A percentile compares a stretch with the other conserved stretches of the same genome.
These are phyloP conservation scores for Aspergillus saccharolyticus DNA, from an alignment of 495 filamentous ascomycete species.

Conservation along the genomic window DNA sequence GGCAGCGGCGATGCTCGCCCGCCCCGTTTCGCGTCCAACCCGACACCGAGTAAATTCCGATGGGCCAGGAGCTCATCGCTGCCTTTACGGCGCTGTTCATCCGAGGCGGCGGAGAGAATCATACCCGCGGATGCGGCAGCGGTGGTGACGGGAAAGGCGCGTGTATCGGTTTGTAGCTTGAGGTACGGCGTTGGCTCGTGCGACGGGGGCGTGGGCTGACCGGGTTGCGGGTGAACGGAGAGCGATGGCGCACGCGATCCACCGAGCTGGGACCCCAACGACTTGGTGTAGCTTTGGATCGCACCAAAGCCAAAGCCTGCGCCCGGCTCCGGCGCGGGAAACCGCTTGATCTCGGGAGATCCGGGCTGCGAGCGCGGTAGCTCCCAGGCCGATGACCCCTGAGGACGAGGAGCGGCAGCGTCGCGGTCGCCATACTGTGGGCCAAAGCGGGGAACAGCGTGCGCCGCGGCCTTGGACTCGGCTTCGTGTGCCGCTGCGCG, in stretches of 20 bases:
- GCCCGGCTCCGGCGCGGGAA: conserved; percentile 28
- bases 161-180: conserved; percentile 31
- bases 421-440: conserved; percentile 36
- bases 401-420: conserved; percentile 22
- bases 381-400: conserved; percentile 33
- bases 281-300: conserved; percentile 47
- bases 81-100: conserved; percentile 47
- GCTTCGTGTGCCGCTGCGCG: conserved; percentile 25
- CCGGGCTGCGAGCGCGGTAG: conserved; percentile 36
- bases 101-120: conserved; percentile 24
- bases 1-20: conserved; percentile 71
- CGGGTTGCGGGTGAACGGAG: conserved; percentile 34
- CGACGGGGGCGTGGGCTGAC: conserved; percentile 32
- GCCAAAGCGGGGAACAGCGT: conserved; percentile 24
- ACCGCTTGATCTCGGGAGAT: conserved; percentile 39
- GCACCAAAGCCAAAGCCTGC: conserved; percentile 41
- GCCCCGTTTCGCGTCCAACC: conserved; percentile 42
- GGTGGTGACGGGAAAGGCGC: conserved; percentile 25
- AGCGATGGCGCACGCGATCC: conserved; percentile 28
- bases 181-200: conserved; percentile 33
- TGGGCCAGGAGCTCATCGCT: conserved; percentile 52
- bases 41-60: conserved; percentile 41
- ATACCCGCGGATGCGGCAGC: conserved; percentile 23
- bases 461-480: conserved; percentile 25
- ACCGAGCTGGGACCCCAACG: conserved; percentile 39